Conservation (phyloP, 371 early-diverging fungal genomes). For the Hamiltosporidium tvaerminnensis region DNA sequence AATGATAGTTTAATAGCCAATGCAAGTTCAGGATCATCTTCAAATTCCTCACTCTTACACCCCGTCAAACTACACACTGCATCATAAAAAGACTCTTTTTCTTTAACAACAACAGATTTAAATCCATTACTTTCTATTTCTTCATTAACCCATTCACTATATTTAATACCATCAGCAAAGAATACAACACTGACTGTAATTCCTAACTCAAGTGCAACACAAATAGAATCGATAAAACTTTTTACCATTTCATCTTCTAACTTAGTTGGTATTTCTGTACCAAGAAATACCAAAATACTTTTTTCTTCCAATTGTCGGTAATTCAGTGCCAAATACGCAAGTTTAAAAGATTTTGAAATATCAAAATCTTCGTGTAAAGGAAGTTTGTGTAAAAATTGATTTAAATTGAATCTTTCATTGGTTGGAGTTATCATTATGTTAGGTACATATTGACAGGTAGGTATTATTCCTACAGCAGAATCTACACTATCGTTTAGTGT, state of each 20-base stretch:
- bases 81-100: constrained; percentile 19
- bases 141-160: constrained; percentile 11
- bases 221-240: constrained; percentile 13
- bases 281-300: constrained; percentile 31
- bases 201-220: constrained; percentile 15
- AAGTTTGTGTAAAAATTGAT: constrained; percentile 21
- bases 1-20: constrained; percentile 34
- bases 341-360: constrained; percentile 11
- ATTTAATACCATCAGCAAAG: constrained; percentile 47
- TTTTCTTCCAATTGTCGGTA: constrained; percentile 13
- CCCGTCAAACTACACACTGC: constrained; percentile 8
- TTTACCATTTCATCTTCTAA: constrained; percentile 18
- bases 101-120: constrained; percentile 3
- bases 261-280: background rate
- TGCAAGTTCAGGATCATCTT: constrained; percentile 40
- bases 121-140: no score
- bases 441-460: constrained; percentile 17
- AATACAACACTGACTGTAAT: constrained; percentile 38
- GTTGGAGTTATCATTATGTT: constrained; percentile 45
- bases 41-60: constrained; percentile 1
- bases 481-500: constrained; percentile 15
- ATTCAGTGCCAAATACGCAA: constrained; percentile 14
- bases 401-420: constrained; percentile 17
- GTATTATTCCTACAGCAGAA: constrained; percentile 37
- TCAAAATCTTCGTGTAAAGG: constrained; percentile 10